Evolutionary conservation across 129 eudicot genomes (phyloP).

Genomic region (Kitagawia praeruptora): DNA sequence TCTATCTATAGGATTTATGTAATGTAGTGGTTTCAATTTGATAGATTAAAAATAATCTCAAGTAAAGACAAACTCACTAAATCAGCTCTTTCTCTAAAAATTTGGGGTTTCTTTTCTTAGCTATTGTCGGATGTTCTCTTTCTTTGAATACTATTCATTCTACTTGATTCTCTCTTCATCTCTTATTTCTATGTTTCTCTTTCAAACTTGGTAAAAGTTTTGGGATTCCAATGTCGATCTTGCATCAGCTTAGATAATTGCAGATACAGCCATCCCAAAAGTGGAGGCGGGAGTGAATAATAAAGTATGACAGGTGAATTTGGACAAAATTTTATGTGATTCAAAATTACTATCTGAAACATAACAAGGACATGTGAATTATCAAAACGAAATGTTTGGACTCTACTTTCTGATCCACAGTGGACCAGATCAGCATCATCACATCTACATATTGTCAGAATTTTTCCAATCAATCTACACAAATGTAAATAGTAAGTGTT

Average conservation of each 20-base stretch:
- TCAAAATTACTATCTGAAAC: neutral
- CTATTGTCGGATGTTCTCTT: too few species aligned
- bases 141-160: neutral
- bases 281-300: neutral
- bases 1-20: too few species aligned
- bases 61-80: too few species aligned
- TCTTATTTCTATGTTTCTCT: too few species aligned
- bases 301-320: neutral
- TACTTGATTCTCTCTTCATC: neutral
- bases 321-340: neutral
- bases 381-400: neutral
- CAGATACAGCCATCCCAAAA: neutral
- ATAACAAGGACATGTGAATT: neutral
- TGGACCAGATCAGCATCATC: neutral
- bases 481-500: neutral
- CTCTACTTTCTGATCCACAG: neutral
- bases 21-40: too few species aligned
- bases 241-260: neutral
- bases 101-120: too few species aligned
- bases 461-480: neutral
- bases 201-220: too few species aligned
- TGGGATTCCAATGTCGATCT: neutral
- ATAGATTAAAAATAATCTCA: too few species aligned
- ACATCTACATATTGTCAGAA: neutral
- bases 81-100: too few species aligned